These are phyloP conservation scores for Rhizophagus sp. DNA, from an alignment of 192 early-diverging fungal genomes.

Conservation along the genomic window DNA sequence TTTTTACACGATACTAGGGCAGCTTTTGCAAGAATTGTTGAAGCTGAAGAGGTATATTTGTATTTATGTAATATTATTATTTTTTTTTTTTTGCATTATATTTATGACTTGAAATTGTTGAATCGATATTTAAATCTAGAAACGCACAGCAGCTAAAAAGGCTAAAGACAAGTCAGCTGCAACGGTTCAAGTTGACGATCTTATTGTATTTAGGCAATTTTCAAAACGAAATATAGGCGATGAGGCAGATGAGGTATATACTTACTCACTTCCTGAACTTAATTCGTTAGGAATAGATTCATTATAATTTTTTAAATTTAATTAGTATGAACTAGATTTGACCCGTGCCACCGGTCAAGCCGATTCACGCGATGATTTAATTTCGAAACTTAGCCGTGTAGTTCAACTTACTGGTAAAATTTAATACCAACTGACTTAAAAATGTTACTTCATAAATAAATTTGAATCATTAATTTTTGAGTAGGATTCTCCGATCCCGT, in stretches of 20 bases:
- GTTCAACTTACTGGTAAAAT: slow-evolving; percentile 86
- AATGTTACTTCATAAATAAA: slow-evolving; percentile 2
- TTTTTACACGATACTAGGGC: slow-evolving; percentile 61
- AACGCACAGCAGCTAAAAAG: slow-evolving; percentile 59
- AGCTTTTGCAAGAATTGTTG: slow-evolving; percentile 65
- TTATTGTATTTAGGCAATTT: slow-evolving; percentile 85
- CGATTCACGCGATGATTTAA: slow-evolving; percentile 74
- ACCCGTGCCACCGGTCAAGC: slow-evolving; percentile 79
- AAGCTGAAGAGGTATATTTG: slow-evolving; percentile 64
- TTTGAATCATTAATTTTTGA: not conserved
- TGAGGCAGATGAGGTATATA: slow-evolving; percentile 62
- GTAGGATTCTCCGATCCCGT: slow-evolving; percentile 89
- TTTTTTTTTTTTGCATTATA: not conserved
- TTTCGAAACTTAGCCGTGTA: slow-evolving; percentile 91
- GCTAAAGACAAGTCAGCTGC: slow-evolving; percentile 65
- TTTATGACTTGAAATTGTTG: not conserved
- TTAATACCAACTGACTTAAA: not conserved
- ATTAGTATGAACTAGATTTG: slow-evolving; percentile 82
- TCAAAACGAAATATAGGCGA: slow-evolving; percentile 66
- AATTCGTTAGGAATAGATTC: not conserved
- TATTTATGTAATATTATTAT: not conserved
- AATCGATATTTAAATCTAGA: slow-evolving; percentile 26
- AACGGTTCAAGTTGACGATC: slow-evolving; percentile 84
- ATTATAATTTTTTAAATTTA: not conserved
- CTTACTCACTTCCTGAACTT: not conserved